Conservation (phyloP, 306 rosid genomes). For the Cotoneaster glaucophyllus region DNA sequence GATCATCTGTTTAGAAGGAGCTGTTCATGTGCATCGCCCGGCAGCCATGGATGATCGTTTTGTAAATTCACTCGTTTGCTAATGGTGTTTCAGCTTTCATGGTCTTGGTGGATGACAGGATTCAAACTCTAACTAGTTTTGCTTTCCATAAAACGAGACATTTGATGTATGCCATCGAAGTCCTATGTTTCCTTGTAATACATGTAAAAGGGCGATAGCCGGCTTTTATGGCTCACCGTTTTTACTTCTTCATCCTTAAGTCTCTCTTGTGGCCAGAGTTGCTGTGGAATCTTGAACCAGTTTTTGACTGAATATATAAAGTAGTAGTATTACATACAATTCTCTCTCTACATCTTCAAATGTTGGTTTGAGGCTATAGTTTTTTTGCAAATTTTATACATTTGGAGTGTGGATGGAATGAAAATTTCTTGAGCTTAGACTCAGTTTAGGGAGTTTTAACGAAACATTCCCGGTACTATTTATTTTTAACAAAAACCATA, state of each 20-base stretch:
- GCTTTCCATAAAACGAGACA: slow-evolving; percentile 27
- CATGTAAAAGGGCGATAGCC: slow-evolving; percentile 48
- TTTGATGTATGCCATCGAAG: slow-evolving; percentile 30
- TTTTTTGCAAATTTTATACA: neutral
- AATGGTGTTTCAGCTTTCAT: slow-evolving; percentile 35
- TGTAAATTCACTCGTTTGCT: slow-evolving; percentile 71
- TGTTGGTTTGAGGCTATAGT: neutral
- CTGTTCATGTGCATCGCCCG: slow-evolving; percentile 65
- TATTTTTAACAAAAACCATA: too few species aligned
- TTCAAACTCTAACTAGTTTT: slow-evolving; percentile 30
- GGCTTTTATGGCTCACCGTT: slow-evolving; percentile 55
- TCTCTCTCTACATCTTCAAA: neutral
- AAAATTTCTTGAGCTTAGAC: neutral
- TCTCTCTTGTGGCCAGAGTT: slow-evolving; percentile 27
- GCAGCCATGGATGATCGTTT: slow-evolving; percentile 95
- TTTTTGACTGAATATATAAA: slow-evolving; percentile 34
- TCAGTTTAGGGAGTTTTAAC: too few species aligned
- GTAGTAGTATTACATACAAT: slow-evolving; percentile 10
- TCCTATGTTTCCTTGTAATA: slow-evolving; percentile 19
- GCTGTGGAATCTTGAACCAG: slow-evolving; percentile 25
- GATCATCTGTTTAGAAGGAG: slow-evolving; percentile 73
- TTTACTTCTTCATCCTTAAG: slow-evolving; percentile 14
- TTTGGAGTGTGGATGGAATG: neutral
- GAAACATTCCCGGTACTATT: too few species aligned
- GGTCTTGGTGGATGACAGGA: slow-evolving; percentile 43